phyloP scores from a whole-genome alignment of 192 early-diverging fungal species.

The Kickxella alabastrina region DNA sequence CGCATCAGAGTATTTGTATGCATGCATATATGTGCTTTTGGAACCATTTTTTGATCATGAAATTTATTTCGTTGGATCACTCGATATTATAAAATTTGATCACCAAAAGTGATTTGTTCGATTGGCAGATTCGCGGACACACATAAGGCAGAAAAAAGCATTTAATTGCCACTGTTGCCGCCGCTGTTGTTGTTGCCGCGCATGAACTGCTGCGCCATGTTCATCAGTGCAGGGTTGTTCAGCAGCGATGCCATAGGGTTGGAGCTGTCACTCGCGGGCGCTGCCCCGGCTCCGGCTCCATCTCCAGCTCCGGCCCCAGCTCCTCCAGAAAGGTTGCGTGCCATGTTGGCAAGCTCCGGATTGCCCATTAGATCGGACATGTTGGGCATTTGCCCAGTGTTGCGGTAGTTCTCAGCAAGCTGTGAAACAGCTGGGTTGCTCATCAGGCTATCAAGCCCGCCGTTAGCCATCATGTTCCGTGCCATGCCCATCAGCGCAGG shows the following conservation, averaged over 20 bases:
- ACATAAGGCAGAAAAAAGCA: too few species aligned
- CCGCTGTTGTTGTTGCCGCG: conserved; percentile 6
- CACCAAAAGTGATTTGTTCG: too few species aligned
- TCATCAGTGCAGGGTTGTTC: conserved; percentile 34
- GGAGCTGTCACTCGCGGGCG: background rate
- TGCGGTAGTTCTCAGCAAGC: conserved; percentile 59
- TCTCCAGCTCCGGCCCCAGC: conserved; percentile 1
- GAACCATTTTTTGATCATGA: too few species aligned
- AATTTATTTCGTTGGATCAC: too few species aligned
- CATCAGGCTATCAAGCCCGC: conserved; percentile 78
- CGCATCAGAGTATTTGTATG: too few species aligned
- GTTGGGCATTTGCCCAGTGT: conserved; percentile 41
- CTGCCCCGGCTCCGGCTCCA: background rate
- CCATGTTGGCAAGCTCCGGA: conserved; percentile 44
- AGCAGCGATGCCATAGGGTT: conserved; percentile 35
- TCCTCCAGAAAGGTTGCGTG: conserved; percentile 19
- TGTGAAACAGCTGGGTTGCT: conserved; percentile 85
- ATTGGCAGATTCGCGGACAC: too few species aligned
- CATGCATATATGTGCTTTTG: too few species aligned
- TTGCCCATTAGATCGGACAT: conserved; percentile 51
- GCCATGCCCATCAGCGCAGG: conserved; percentile 96
- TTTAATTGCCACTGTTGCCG: conserved; percentile 8
- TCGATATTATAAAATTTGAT: too few species aligned
- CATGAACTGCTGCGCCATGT: conserved; percentile 37
- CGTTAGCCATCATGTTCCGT: conserved; percentile 83